Evolutionary conservation across 2,329 filamentous ascomycete genomes (phyloP).

Genomic region (Xenoacremonium recifei): DNA sequence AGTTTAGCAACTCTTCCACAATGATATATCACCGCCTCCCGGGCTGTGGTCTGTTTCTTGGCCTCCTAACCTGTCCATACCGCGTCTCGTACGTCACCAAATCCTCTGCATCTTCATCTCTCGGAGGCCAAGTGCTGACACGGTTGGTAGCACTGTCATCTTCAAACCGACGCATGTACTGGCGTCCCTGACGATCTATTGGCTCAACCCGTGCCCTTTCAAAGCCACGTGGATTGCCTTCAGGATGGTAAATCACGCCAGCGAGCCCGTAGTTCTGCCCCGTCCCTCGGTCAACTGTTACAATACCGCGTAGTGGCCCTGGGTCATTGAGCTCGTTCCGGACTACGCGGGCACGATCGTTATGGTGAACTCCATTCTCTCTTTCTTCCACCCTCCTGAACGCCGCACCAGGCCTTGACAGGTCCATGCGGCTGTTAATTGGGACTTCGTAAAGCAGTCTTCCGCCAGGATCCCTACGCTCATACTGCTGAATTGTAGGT

Average conservation of each 20-base stretch:
- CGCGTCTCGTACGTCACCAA: slow-evolving; percentile 4
- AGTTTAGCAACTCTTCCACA: too few species aligned
- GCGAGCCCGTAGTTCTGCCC: not conserved
- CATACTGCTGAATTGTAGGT: not conserved
- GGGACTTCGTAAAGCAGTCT: slow-evolving; percentile 1
- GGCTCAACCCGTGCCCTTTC: not conserved
- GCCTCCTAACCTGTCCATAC: slow-evolving; percentile 1
- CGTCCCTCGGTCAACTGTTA: not conserved
- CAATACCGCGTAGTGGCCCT: not conserved
- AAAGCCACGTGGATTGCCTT: not conserved
- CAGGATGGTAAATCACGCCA: not conserved
- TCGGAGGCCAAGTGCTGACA: slow-evolving; percentile 9
- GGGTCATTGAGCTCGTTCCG: slow-evolving; percentile 1
- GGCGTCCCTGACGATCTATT: slow-evolving; percentile 2
- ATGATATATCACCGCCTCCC: too few species aligned
- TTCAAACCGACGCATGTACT: slow-evolving; percentile 1
- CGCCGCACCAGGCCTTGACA: not conserved
- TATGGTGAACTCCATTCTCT: not conserved
- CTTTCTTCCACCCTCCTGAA: not conserved
- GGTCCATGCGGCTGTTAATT: not conserved
- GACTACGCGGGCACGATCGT: not conserved
- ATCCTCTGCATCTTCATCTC: slow-evolving; percentile 4
- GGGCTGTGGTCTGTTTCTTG: not conserved
- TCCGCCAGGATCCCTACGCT: not conserved
- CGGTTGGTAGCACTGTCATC: slow-evolving; percentile 7